Conservation (phyloP, 2,329 filamentous ascomycete genomes). For the Xylaria arbuscula region DNA sequence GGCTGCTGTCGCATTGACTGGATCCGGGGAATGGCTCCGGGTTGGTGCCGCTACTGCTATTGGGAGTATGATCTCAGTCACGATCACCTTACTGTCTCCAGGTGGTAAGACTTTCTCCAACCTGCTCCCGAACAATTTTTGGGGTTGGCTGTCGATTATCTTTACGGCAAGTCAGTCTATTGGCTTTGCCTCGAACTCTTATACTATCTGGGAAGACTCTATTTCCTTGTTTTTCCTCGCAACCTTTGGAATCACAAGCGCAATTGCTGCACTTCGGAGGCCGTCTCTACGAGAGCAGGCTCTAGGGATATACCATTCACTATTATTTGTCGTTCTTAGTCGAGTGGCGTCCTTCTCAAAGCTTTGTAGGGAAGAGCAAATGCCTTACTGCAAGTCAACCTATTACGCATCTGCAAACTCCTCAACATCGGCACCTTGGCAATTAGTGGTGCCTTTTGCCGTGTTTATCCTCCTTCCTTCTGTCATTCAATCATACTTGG, state of each 20-base stretch:
- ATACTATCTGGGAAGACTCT: slow-evolving; percentile 98
- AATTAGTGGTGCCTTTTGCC: slow-evolving; percentile 82
- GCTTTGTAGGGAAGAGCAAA: slow-evolving; percentile 96
- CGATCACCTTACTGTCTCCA: slow-evolving; percentile 56
- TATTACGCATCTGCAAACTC: slow-evolving; percentile 94
- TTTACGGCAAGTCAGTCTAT: slow-evolving; percentile 89
- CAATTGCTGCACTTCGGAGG: slow-evolving; percentile 80
- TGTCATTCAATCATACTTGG: slow-evolving; percentile 82
- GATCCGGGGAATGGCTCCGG: slow-evolving; percentile 55
- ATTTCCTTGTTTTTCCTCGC: slow-evolving; percentile 92
- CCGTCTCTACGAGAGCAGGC: slow-evolving; percentile 74
- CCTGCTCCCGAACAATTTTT: slow-evolving; percentile 77
- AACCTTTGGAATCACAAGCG: slow-evolving; percentile 83
- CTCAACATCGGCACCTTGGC: slow-evolving; percentile 92
- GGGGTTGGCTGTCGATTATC: slow-evolving; percentile 86
- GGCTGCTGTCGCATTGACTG: slow-evolving; percentile 49
- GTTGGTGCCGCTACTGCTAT: slow-evolving; percentile 58
- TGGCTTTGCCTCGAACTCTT: slow-evolving; percentile 97
- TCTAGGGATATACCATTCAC: slow-evolving; percentile 84
- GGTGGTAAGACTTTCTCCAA: slow-evolving; percentile 59
- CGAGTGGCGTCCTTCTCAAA: slow-evolving; percentile 87
- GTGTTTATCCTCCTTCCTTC: slow-evolving; percentile 77
- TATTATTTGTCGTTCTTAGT: slow-evolving; percentile 82
- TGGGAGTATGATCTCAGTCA: slow-evolving; percentile 57
- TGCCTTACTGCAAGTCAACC: slow-evolving; percentile 94